Evolutionary conservation across 2,329 filamentous ascomycete genomes (phyloP).

Genomic region (Fusarium miscanthi): DNA sequence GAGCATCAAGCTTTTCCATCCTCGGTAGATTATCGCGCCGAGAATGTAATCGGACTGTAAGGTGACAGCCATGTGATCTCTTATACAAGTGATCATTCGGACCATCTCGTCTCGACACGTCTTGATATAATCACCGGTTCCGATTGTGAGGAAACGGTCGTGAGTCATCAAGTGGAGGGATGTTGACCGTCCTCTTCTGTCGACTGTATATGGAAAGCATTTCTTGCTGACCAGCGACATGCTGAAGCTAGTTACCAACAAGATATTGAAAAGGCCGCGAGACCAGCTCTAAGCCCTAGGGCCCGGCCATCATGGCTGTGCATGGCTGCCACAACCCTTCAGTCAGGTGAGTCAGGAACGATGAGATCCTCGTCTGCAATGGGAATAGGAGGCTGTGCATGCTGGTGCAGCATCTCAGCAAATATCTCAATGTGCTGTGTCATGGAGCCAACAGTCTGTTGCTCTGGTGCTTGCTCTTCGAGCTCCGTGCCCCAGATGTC

Average conservation of each 20-base stretch:
- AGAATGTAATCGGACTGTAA: neutral
- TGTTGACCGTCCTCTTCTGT: neutral
- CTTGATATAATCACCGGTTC: neutral
- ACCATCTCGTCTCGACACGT: neutral
- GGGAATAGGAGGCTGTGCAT: slow-evolving; percentile 44
- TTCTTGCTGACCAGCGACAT: neutral
- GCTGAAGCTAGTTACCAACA: slow-evolving; percentile 7
- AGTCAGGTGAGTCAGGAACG: slow-evolving; percentile 50
- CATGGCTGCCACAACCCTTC: slow-evolving; percentile 17
- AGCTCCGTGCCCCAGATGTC: slow-evolving; percentile 68
- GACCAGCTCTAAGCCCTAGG: slow-evolving; percentile 31
- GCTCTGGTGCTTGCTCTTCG: slow-evolving; percentile 54
- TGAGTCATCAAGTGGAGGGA: slow-evolving; percentile 10
- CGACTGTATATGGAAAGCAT: neutral
- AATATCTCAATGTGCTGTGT: slow-evolving; percentile 56
- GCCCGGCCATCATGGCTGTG: neutral
- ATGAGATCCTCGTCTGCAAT: slow-evolving; percentile 49
- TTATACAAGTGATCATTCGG: neutral
- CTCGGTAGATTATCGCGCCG: neutral
- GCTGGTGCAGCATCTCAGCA: slow-evolving; percentile 51
- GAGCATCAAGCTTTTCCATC: neutral
- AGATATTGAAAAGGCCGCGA: slow-evolving; percentile 11
- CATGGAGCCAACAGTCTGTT: slow-evolving; percentile 52
- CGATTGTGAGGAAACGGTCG: neutral
- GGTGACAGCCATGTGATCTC: neutral